A percentile compares a stretch with the other conserved stretches of the same genome.
These are phyloP conservation scores for Lachnellula subtilissima DNA, from an alignment of 2,329 filamentous ascomycete species.

Conservation along the genomic window DNA sequence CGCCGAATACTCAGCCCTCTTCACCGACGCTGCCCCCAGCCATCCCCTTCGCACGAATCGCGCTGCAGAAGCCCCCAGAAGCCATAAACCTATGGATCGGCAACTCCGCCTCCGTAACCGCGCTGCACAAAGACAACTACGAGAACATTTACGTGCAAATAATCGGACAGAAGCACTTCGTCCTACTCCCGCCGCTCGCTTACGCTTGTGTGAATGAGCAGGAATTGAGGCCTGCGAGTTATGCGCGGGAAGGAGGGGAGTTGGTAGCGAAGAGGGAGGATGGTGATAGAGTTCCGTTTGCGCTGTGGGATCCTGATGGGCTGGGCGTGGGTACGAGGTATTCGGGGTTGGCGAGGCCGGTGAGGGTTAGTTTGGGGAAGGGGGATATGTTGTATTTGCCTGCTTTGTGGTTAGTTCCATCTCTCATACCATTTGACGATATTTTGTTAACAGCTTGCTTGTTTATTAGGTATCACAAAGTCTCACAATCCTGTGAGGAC, in stretches of 20 bases:
- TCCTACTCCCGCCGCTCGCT: conserved; percentile 66
- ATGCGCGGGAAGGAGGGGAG: conserved; percentile 33
- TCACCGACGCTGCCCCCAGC: conserved; percentile 55
- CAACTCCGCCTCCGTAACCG: conserved; percentile 63
- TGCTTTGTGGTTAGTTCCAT: conserved; percentile 61
- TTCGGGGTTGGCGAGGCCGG: conserved; percentile 53
- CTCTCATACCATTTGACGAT: not conserved
- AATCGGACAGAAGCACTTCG: conserved; percentile 68
- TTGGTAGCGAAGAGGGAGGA: conserved; percentile 9
- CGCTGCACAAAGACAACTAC: conserved; percentile 77
- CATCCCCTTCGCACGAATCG: conserved; percentile 69
- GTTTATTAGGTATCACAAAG: conserved; percentile 67
- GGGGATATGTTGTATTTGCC: conserved; percentile 82
- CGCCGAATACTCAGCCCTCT: conserved; percentile 63
- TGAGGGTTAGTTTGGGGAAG: conserved; percentile 63
- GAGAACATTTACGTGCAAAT: conserved; percentile 82
- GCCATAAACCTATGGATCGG: conserved; percentile 83
- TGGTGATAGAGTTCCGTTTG: conserved; percentile 55
- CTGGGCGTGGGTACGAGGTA: conserved; percentile 44
- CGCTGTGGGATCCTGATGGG: conserved; percentile 64
- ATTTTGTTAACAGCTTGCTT: not conserved
- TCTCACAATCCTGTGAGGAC: conserved; percentile 66
- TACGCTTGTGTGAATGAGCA: conserved; percentile 65
- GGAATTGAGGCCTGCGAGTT: conserved; percentile 53
- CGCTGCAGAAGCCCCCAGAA: conserved; percentile 61